Evolutionary conservation across 805 yeast species (phyloP).

Genomic region (Lipomyces spencermartinsiae): DNA sequence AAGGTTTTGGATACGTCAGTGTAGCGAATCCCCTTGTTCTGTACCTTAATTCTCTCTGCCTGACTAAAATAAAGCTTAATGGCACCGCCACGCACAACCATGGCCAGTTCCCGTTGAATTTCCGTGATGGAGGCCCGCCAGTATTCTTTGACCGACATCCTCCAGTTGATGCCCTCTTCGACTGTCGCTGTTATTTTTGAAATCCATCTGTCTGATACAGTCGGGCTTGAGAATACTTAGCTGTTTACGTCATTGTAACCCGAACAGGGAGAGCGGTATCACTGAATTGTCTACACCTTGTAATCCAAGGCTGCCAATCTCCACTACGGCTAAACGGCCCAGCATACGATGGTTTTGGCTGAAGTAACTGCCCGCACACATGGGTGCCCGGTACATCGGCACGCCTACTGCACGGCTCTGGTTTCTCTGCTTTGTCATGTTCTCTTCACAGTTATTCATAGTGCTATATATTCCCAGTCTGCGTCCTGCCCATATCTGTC

Average conservation of each 20-base stretch:
- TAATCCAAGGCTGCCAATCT: not conserved
- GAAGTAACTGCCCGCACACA: not conserved
- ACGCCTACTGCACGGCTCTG: not conserved
- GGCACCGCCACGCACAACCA: no score
- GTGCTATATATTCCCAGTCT: not conserved
- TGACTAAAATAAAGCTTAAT: no score
- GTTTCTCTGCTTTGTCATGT: not conserved
- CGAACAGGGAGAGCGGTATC: not conserved
- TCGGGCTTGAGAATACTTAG: no score
- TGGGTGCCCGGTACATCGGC: not conserved
- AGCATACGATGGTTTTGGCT: not conserved
- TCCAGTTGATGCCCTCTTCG: not conserved
- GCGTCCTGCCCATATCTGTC: not conserved
- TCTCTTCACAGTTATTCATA: not conserved
- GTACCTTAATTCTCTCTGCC: no score
- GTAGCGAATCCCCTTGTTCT: no score
- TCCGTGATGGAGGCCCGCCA: no score
- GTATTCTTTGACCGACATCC: not conserved
- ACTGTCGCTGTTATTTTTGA: not conserved
- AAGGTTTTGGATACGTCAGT: no score
- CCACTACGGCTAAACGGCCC: not conserved
- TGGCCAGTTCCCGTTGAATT: no score
- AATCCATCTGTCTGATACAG: not conserved
- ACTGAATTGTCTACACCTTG: no score
- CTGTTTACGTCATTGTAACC: no score